Percentiles rank a stretch among this genome's conserved stretches.
Evolutionary conservation across 2,329 filamentous ascomycete species (phyloP).

Genomic region (Pseudocercospora crystallina): DNA sequence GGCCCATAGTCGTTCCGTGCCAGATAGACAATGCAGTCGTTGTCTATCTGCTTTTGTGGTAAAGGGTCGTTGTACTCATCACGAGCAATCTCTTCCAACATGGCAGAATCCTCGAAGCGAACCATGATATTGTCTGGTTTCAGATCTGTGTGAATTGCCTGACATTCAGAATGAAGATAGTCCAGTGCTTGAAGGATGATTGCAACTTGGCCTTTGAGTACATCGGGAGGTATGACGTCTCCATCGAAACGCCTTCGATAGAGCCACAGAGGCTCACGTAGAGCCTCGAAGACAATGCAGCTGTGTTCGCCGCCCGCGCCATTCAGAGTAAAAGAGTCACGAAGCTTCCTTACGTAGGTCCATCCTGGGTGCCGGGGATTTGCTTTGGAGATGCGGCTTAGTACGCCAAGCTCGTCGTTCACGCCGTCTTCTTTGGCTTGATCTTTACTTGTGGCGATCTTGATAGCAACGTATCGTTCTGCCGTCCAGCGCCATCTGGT

Average conservation of each 20-base stretch:
- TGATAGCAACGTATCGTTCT: neutral
- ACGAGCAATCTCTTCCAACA: conserved; percentile 13
- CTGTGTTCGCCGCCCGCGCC: conserved; percentile 17
- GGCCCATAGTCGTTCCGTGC: conserved; percentile 18
- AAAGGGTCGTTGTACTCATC: conserved; percentile 15
- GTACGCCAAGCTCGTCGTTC: neutral
- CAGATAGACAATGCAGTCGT: conserved; percentile 17
- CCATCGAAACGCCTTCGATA: conserved; percentile 11
- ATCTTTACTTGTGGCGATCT: neutral
- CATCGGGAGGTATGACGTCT: conserved; percentile 12
- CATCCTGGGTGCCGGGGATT: conserved; percentile 1
- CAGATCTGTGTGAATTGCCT: conserved; percentile 29
- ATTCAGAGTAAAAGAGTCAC: conserved; percentile 13
- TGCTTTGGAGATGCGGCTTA: neutral
- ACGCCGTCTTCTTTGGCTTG: neutral
- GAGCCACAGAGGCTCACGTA: conserved; percentile 19
- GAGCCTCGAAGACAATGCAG: conserved; percentile 26
- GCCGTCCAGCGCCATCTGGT: neutral
- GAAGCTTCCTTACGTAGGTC: conserved; percentile 3
- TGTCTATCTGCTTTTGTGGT: conserved; percentile 21
- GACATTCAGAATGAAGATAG: conserved; percentile 27
- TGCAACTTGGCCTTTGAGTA: conserved; percentile 18
- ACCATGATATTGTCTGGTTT: conserved; percentile 25
- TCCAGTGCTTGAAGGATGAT: conserved; percentile 24
- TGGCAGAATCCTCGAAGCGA: conserved; percentile 17